These are phyloP conservation scores for Plantago lanceolata DNA, from an alignment of 305 asterid species.

Conservation along the genomic window DNA sequence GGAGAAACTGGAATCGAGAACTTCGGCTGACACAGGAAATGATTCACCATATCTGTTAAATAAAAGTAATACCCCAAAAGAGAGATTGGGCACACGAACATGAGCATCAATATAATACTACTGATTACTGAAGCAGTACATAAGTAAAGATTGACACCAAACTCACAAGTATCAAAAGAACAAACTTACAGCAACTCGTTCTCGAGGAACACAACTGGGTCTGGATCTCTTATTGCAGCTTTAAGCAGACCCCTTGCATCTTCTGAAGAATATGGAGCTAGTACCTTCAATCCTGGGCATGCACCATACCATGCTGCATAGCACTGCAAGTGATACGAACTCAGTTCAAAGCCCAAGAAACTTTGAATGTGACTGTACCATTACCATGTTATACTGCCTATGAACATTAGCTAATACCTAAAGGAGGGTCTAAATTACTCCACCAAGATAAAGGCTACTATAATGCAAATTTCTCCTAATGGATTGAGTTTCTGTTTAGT, in stretches of 20 bases:
- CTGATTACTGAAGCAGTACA: neutral
- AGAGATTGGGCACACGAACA: neutral
- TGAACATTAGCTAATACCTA: too few relatives aligned
- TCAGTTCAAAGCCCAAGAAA: slow-evolving; percentile 17
- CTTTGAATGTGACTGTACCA: neutral
- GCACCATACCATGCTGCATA: slow-evolving; percentile 79
- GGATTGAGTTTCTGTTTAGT: neutral
- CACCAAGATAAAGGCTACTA: neutral
- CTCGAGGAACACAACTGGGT: slow-evolving; percentile 84
- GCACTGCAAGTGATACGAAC: slow-evolving; percentile 46
- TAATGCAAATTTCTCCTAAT: neutral
- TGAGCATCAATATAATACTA: slow-evolving; percentile 2
- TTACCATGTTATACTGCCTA: neutral
- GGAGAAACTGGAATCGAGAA: slow-evolving; percentile 70
- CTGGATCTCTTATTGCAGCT: slow-evolving; percentile 93
- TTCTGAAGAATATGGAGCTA: slow-evolving; percentile 72
- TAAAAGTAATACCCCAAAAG: slow-evolving; percentile 11
- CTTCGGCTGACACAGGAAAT: slow-evolving; percentile 69
- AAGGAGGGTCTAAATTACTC: too few relatives aligned
- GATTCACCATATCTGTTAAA: slow-evolving; percentile 70
- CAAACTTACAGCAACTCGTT: slow-evolving; percentile 68
- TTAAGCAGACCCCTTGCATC: slow-evolving; percentile 85
- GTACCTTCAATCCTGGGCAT: slow-evolving; percentile 74
- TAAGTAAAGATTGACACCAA: slow-evolving; percentile 13
- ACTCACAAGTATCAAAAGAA: slow-evolving; percentile 5